Percentiles rank a stretch among this genome's conserved stretches.
Evolutionary conservation across 257 asterid genomes (phyloP).

Genomic region (Lycium ferocissimum): DNA sequence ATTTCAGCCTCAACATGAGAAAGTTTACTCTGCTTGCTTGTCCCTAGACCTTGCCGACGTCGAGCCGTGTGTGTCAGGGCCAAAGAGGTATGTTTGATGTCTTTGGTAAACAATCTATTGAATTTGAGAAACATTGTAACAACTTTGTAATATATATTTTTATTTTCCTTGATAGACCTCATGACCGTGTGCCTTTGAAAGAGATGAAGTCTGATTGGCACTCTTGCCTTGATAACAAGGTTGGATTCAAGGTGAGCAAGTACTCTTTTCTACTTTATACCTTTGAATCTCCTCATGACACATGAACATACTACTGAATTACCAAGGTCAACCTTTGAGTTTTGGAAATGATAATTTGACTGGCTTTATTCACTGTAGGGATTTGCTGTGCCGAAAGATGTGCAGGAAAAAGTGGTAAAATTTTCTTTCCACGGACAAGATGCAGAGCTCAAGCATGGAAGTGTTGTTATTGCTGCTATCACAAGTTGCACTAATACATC

Average conservation of each 20-base stretch:
- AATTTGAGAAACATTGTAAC: background rate
- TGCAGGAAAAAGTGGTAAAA: conserved; percentile 73
- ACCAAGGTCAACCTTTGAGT: conserved; percentile 12
- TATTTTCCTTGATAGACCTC: conserved; percentile 66
- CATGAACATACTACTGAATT: conserved; percentile 8
- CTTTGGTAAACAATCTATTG: conserved; percentile 18
- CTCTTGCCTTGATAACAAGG: conserved; percentile 87
- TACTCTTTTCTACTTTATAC: conserved; percentile 3
- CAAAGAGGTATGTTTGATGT: conserved; percentile 65
- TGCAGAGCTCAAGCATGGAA: conserved; percentile 94
- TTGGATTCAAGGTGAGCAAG: conserved; percentile 86
- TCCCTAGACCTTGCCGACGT: conserved; percentile 71
- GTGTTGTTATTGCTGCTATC: conserved; percentile 95
- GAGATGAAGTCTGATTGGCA: conserved; percentile 96
- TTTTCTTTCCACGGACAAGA: conserved; percentile 84
- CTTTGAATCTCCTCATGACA: background rate
- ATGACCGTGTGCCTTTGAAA: conserved; percentile 86
- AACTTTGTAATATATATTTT: background rate
- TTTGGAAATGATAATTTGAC: background rate
- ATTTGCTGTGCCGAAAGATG: conserved; percentile 90
- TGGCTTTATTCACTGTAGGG: conserved; percentile 56
- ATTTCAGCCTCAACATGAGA: conserved; percentile 88
- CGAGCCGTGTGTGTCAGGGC: conserved; percentile 92
- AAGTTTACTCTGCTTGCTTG: conserved; percentile 75
- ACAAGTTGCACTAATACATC: conserved; percentile 98